Base-by-base conservation (phyloP, 2,329 filamentous ascomycete genomes). In the Ophiocordyceps robertsii region DNA sequence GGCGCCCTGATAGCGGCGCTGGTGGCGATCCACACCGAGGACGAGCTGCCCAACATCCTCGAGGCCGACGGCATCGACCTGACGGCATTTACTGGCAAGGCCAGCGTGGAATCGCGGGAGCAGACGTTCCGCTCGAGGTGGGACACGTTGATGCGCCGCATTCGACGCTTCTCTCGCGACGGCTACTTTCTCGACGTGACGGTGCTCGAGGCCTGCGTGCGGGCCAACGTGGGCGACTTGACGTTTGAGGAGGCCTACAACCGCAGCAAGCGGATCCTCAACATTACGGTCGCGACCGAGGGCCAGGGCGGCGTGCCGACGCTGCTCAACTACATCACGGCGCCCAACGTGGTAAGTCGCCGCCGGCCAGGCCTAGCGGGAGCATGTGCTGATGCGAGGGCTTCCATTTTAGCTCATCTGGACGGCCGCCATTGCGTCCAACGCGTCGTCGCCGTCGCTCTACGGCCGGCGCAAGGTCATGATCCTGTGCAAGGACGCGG, bases 231-330 rank as follows among this genome's bases (percentile, higher is more conserved):
- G 13, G 89, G 88, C 10, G 84, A 95, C 53, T 59, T 94, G 47
- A 95, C 89, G 0, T 96, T 96, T 55, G 86, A 93, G 60, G 90
- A 95, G 63, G 90, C 90, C 0, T 95, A 89, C 55, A 75, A 80
- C 41, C 77, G 79, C 47, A 95, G 87, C 33, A 92, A 92, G 56
- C 72, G 87, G 40, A 80, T 94, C 4, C 67, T 96, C 51, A 95
- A 95, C 57, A 95, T 96, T 49, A 95, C 88, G 0, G 81, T 95
- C 19, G 84, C 84, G 0, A 85, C 83, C 2, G 79, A 78, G 19
- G 78, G 77, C 6, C 77, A 80, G 47, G 80, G 77, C 13, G 86
- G 85, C 30, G 78, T 90, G 1, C 89, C 89, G 2, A 88, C 83
- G 38, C 65, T 95, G 29, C 73, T 96, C 30, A 96, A 95, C 60